Conservation (phyloP, 1,284 basidiomycete genomes). For the Sporisorium exsertum region DNA sequence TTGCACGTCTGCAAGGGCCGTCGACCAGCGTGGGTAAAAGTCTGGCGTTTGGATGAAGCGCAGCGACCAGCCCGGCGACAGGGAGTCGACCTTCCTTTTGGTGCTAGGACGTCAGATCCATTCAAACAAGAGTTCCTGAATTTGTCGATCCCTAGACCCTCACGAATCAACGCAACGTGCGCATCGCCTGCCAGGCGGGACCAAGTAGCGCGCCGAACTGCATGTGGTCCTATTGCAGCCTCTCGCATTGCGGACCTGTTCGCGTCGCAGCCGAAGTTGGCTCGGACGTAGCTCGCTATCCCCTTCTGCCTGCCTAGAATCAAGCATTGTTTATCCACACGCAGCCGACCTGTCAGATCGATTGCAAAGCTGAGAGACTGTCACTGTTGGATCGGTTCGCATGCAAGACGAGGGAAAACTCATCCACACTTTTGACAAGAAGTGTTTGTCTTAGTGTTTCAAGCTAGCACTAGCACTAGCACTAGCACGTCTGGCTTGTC, state of each 20-base stretch:
- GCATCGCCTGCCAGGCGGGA: neutral
- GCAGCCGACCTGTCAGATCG: neutral
- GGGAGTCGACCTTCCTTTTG: neutral
- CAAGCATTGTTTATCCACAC: neutral
- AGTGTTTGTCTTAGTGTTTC: no score
- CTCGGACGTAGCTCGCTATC: neutral
- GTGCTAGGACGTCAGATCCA: neutral
- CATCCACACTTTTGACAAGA: no score
- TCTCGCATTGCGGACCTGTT: neutral
- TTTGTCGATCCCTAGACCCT: neutral
- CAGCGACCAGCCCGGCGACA: neutral
- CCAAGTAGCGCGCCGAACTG: neutral
- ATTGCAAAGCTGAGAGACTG: neutral
- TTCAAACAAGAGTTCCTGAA: neutral
- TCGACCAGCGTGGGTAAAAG: conserved; percentile 4
- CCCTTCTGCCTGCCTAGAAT: no score
- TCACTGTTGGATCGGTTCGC: neutral
- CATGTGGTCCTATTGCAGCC: neutral
- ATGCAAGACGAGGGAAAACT: conserved; percentile 1
- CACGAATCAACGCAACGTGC: no score
- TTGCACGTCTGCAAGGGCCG: conserved; percentile 4
- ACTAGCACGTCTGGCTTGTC: neutral
- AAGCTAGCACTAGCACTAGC: no score
- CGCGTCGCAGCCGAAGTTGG: neutral
- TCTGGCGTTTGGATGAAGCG: neutral